Evolutionary conservation across 768 basidiomycete genomes (phyloP).

Genomic region (Russula ochroleuca): DNA sequence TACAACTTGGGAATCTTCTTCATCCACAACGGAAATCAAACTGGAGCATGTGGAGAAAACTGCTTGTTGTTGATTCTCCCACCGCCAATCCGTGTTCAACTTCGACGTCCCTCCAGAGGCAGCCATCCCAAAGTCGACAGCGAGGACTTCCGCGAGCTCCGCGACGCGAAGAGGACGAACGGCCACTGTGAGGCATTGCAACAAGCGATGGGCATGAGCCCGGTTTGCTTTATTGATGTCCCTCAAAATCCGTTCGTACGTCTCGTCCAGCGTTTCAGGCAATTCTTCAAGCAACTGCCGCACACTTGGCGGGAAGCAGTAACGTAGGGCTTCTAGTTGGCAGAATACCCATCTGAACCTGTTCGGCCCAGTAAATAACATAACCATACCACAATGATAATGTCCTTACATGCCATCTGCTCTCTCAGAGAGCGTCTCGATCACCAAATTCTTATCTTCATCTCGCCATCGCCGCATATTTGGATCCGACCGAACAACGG

Average conservation of each 20-base stretch:
- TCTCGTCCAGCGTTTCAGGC: not conserved
- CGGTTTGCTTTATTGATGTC: constrained; percentile 5
- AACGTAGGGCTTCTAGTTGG: not conserved
- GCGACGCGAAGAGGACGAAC: not conserved
- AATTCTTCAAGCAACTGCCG: not conserved
- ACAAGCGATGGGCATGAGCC: not conserved
- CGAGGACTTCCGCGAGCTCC: not conserved
- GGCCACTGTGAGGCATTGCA: not conserved
- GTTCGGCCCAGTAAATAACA: not conserved
- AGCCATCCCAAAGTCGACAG: not conserved
- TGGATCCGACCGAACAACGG: not conserved
- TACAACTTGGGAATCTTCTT: not conserved
- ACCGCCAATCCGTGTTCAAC: constrained; percentile 3
- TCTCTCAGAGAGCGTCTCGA: not conserved
- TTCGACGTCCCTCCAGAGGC: not conserved
- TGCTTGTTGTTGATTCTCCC: not conserved
- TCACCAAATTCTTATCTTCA: not conserved
- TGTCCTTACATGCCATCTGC: not conserved
- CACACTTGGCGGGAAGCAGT: constrained; percentile 1
- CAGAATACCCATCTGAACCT: constrained; percentile 3
- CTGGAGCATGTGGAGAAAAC: not conserved
- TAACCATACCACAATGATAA: too few relatives aligned
- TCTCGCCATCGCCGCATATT: not conserved
- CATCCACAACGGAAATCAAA: not conserved
- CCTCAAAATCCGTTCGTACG: not conserved